Evolutionary conservation across 2,329 filamentous ascomycete genomes (phyloP).

Genomic region (Xylariaceae sp.): DNA sequence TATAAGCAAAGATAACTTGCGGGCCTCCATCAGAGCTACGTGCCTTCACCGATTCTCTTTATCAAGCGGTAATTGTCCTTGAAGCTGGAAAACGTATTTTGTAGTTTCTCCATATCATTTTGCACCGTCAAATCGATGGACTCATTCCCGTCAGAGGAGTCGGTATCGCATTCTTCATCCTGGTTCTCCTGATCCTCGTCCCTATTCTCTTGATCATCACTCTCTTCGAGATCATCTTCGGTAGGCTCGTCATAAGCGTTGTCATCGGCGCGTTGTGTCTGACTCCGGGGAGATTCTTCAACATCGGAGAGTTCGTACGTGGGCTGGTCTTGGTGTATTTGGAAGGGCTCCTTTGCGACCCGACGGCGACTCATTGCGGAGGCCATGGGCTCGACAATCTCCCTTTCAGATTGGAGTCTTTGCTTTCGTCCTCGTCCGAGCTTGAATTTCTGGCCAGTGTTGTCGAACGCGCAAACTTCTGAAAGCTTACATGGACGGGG

Average conservation of each 20-base stretch:
- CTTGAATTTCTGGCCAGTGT: no score
- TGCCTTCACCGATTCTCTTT: conserved; percentile 95
- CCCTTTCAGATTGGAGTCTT: neutral
- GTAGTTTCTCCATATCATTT: conserved; percentile 83
- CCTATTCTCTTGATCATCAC: conserved; percentile 29
- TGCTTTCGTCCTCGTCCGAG: no score
- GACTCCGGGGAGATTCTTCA: conserved; percentile 24
- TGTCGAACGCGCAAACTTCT: no score
- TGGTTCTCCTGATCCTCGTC: conserved; percentile 37
- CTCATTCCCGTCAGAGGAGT: conserved; percentile 55
- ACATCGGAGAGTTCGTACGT: conserved; percentile 1
- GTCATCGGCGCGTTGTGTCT: conserved; percentile 19
- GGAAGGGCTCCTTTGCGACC: conserved; percentile 29
- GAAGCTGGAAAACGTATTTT: conserved; percentile 78
- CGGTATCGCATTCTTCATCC: conserved; percentile 40
- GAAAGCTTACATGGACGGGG: no score
- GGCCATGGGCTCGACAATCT: conserved; percentile 11
- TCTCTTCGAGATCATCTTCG: conserved; percentile 20
- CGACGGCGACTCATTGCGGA: conserved; percentile 21
- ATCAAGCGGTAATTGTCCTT: conserved; percentile 81
- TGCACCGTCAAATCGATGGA: conserved; percentile 64
- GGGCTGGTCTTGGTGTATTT: conserved; percentile 30
- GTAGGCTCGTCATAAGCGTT: conserved; percentile 26
- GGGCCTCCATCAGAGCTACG: neutral
- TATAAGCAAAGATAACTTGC: neutral